Percentiles rank a stretch among this genome's conserved stretches.
Evolutionary conservation across 176 grass and related monocot species (phyloP).

Genomic region (Saccharum officinarum): DNA sequence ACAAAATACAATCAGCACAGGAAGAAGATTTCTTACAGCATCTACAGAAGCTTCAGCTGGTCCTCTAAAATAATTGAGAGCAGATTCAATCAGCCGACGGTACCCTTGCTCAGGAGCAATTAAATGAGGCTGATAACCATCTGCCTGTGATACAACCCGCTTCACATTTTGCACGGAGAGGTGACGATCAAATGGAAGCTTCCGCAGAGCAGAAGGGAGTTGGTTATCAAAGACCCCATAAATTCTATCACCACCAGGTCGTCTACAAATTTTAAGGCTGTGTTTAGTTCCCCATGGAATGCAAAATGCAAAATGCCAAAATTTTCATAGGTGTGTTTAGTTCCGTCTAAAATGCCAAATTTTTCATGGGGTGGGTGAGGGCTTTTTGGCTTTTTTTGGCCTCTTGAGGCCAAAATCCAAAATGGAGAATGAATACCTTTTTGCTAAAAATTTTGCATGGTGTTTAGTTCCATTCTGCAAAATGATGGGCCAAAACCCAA

Average conservation of each 20-base stretch:
- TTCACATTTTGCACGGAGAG: constrained; percentile 88
- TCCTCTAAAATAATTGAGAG: constrained; percentile 92
- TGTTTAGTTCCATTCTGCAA: no score
- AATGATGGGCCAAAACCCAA: no score
- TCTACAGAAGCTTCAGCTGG: constrained; percentile 99
- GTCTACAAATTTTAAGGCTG: constrained; percentile 57
- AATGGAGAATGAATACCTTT: no score
- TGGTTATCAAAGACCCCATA: constrained; percentile 97
- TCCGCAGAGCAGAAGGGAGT: constrained; percentile 79
- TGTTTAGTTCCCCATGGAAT: no score
- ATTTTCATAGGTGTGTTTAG: no score
- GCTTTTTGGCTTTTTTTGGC: no score
- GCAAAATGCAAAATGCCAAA: no score
- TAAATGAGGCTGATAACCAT: constrained; percentile 95
- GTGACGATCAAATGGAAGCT: constrained; percentile 91
- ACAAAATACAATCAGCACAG: not conserved
- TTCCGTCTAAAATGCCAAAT: no score
- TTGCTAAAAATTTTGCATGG: no score
- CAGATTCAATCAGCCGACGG: constrained; percentile 83
- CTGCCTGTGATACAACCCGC: constrained; percentile 85
- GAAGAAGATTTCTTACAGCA: constrained; percentile 61
- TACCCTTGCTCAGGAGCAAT: constrained; percentile 99
- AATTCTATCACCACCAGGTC: constrained; percentile 87
- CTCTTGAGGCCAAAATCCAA: no score
- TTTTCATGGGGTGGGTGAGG: no score